Base-by-base conservation (phyloP, 1,284 basidiomycete species). In the Ceratobasidium sp. region DNA sequence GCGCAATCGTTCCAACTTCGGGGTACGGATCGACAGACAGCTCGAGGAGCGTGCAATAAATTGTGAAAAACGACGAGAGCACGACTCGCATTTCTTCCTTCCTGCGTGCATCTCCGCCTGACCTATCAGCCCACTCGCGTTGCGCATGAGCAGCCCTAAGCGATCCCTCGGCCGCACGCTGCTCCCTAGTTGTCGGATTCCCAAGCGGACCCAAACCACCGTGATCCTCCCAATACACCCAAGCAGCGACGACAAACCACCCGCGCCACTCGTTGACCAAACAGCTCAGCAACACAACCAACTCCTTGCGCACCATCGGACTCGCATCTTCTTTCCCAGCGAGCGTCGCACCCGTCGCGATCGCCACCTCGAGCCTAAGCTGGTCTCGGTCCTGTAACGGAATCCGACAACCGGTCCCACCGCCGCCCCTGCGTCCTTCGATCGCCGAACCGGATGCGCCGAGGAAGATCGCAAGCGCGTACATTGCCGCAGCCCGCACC, bases 201-300 rank as follows among this genome's bases (percentile, higher is more conserved):
- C 78, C 77, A 33, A 77, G 77, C 17, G 66, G 65, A 9, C 64
- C 54, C 12, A 78, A 66, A 33, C 67, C 78, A 23, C 67, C 86
- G 80, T 94, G 92, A 83, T 96, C 94, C 83, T 97, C 94, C 92
- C 95, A 96, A 86, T 97, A 96, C 38, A 96, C 86, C 96, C 97
- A 99, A 0, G 97, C 96, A 76, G 97, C 97, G 46, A 97, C 91
- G 65, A 97, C 94, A 82, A 99, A 96, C 87, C 96, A 96, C 12
- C 97, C 97, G 78, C 96, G 88, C 94, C 97, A 99, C 85, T 98
- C 96, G 83, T 96, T 94, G 17, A 97, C 96, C 28, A 99, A 87
- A 81, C 96, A 96, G 81, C 95, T 97, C 70, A 99, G 92, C 56
- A 99, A 89, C 50, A 98, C 91, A 50, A 99, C 89, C 13, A 99